A percentile compares a stretch with the other conserved stretches of the same genome.
Conservation (phyloP, 2,329 filamentous ascomycete species). For the Metarhizium album region DNA sequence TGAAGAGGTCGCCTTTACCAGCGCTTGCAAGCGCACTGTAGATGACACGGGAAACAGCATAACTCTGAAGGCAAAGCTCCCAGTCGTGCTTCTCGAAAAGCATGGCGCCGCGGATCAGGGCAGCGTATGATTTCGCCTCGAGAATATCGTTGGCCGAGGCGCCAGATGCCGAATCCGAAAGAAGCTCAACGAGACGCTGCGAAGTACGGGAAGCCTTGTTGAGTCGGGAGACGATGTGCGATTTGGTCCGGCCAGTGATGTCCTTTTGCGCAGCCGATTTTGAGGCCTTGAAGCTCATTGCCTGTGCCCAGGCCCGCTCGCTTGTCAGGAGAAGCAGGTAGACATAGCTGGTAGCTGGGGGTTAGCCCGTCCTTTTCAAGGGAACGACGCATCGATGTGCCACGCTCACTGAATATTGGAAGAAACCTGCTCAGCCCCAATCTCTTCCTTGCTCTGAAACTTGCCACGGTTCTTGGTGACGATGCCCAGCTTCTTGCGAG, state of each 20-base stretch:
- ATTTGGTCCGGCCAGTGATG: slow-evolving; percentile 67
- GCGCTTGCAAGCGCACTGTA: slow-evolving; percentile 64
- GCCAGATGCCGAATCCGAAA: slow-evolving; percentile 56
- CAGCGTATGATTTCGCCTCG: slow-evolving; percentile 76
- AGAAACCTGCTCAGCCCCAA: slow-evolving; percentile 66
- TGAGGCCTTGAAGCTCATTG: slow-evolving; percentile 83
- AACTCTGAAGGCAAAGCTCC: slow-evolving; percentile 65
- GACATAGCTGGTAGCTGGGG: slow-evolving; percentile 46
- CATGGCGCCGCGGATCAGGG: slow-evolving; percentile 63
- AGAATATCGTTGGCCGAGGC: slow-evolving; percentile 62
- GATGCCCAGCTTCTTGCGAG: slow-evolving; percentile 75
- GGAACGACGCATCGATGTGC: neutral
- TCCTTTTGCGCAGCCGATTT: slow-evolving; percentile 72
- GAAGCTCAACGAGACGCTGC: slow-evolving; percentile 51
- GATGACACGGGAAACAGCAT: slow-evolving; percentile 67
- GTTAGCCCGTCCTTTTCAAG: slow-evolving; percentile 2
- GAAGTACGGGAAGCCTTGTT: slow-evolving; percentile 68
- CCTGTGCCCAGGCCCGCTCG: slow-evolving; percentile 90
- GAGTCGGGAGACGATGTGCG: slow-evolving; percentile 81
- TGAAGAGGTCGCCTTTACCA: slow-evolving; percentile 61
- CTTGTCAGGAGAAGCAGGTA: slow-evolving; percentile 74
- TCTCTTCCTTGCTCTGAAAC: slow-evolving; percentile 57
- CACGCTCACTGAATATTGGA: slow-evolving; percentile 5
- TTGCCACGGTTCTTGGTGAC: slow-evolving; percentile 80
- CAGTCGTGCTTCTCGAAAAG: slow-evolving; percentile 83